Evolutionary conservation across 257 asterid species (phyloP).

Genomic region (Leonotis leonurus): DNA sequence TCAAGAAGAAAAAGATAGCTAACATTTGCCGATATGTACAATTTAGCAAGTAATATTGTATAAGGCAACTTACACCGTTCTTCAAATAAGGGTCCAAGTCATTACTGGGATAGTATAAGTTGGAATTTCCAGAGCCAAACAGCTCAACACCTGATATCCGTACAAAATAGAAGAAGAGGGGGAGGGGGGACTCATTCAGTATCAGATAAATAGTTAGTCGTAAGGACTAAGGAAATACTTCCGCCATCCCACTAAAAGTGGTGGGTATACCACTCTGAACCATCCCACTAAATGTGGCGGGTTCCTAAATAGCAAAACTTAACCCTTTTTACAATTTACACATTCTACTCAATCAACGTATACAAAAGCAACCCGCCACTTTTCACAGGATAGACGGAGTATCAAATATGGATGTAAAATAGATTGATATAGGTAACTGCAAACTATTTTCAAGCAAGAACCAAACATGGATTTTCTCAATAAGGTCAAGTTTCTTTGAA

Average conservation of each 20-base stretch:
- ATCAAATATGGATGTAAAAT: neutral
- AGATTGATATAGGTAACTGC: neutral
- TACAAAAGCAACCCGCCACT: too few relatives aligned
- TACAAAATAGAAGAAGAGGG: neutral
- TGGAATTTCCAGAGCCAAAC: conserved; percentile 55
- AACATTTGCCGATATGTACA: neutral
- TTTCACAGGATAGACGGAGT: neutral
- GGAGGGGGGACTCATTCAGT: too few relatives aligned
- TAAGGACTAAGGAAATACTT: too few relatives aligned
- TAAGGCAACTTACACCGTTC: conserved; percentile 39
- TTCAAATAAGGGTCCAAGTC: conserved; percentile 82
- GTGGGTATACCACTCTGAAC: too few relatives aligned
- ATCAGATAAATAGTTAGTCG: neutral
- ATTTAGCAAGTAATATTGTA: neutral
- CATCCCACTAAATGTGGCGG: too few relatives aligned
- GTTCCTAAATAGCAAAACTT: too few relatives aligned
- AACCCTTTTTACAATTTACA: too few relatives aligned
- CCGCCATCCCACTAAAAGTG: too few relatives aligned
- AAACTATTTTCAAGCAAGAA: neutral
- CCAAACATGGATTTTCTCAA: neutral
- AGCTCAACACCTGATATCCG: conserved; percentile 52
- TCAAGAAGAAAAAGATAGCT: too few relatives aligned
- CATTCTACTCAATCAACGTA: too few relatives aligned
- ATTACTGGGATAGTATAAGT: conserved; percentile 59
- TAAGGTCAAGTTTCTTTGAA: too few relatives aligned